Evolutionary conservation across 768 basidiomycete species (phyloP).

Genomic region (Mycena latifolia): DNA sequence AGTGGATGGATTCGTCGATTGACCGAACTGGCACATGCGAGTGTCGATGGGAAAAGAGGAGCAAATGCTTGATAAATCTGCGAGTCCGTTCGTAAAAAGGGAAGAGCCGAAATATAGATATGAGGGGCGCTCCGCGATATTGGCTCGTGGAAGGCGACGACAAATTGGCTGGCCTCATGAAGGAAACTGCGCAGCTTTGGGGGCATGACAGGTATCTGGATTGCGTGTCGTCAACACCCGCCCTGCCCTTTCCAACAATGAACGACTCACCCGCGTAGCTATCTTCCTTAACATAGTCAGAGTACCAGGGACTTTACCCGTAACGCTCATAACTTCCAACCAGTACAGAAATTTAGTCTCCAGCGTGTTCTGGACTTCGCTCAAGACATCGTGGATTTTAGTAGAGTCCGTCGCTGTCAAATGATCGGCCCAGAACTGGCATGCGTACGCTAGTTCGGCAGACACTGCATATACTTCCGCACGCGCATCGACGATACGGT

Average conservation of each 20-base stretch:
- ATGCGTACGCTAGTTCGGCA: background rate
- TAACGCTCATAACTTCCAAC: slow-evolving; percentile 7
- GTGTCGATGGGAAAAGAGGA: background rate
- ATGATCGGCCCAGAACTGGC: slow-evolving; percentile 10
- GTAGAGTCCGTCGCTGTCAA: background rate
- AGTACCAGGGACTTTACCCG: background rate
- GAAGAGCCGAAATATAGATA: background rate
- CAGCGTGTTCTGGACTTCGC: background rate
- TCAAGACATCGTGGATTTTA: background rate
- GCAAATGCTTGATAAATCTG: slow-evolving; percentile 3
- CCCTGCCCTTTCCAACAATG: too few species aligned
- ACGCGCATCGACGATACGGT: background rate
- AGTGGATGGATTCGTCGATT: background rate
- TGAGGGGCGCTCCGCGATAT: slow-evolving; percentile 6
- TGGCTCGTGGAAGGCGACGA: background rate
- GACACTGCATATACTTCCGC: background rate
- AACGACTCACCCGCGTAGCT: slow-evolving; percentile 2
- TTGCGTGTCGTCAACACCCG: background rate
- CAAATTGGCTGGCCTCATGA: slow-evolving; percentile 5
- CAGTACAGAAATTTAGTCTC: slow-evolving; percentile 5
- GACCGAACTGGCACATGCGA: background rate
- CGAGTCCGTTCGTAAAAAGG: background rate
- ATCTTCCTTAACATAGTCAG: background rate
- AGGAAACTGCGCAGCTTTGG: background rate
- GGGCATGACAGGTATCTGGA: background rate